These are phyloP conservation scores for Rugosomyces carneus DNA, from an alignment of 1,284 basidiomycete genomes.

Conservation along the genomic window DNA sequence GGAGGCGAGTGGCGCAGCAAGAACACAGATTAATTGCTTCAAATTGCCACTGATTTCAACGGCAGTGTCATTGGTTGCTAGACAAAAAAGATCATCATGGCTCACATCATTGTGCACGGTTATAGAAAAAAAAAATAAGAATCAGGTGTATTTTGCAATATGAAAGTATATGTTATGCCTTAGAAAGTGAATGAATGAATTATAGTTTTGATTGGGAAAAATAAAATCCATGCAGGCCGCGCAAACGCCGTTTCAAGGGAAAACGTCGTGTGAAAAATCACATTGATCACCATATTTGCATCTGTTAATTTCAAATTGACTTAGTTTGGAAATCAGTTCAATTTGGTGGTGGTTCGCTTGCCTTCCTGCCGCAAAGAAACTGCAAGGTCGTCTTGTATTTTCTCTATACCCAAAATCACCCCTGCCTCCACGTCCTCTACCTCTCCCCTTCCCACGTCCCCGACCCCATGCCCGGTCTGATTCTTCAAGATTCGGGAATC, in stretches of 20 bases:
- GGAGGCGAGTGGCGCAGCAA: too few relatives aligned
- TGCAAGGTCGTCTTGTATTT: conserved; percentile 80
- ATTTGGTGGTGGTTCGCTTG: conserved; percentile 54
- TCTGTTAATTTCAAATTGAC: conserved; percentile 51
- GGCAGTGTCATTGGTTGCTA: too few relatives aligned
- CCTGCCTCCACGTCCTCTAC: conserved; percentile 40
- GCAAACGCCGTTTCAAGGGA: conserved; percentile 13
- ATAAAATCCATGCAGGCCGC: background rate
- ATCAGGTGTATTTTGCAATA: background rate
- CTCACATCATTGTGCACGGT: too few relatives aligned
- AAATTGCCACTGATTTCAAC: too few relatives aligned
- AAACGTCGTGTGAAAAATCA: conserved; percentile 63
- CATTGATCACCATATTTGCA: conserved; percentile 82
- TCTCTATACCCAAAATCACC: conserved; percentile 57
- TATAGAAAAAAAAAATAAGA: too few relatives aligned
- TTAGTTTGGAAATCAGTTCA: conserved; percentile 29
- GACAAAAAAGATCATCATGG: too few relatives aligned
- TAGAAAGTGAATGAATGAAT: background rate
- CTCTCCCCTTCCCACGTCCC: conserved; percentile 31
- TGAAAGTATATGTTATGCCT: background rate
- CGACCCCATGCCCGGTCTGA: conserved; percentile 37
- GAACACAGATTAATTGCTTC: too few relatives aligned
- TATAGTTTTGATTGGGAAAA: background rate
- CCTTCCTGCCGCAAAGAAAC: conserved; percentile 84
- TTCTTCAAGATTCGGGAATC: conserved; percentile 37